These are phyloP conservation scores for Nakazawaea pomicola DNA, from an alignment of 805 yeast species.

Conservation along the genomic window DNA sequence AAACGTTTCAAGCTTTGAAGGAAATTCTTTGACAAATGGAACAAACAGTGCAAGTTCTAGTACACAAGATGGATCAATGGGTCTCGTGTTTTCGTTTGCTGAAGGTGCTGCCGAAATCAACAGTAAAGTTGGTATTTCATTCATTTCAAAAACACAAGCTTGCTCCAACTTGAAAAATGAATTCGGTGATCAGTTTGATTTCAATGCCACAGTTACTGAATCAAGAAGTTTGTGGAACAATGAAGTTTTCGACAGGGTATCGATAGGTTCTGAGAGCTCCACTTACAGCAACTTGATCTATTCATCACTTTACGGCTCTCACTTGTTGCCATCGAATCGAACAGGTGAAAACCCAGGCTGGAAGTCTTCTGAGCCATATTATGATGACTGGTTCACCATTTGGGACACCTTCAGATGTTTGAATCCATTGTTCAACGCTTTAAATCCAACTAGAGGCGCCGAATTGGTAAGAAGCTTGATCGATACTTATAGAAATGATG, in stretches of 20 bases:
- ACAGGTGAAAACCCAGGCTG: constrained; percentile 29
- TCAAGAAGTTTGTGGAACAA: constrained; percentile 17
- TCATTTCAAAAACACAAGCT: constrained; percentile 25
- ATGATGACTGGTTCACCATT: constrained; percentile 33
- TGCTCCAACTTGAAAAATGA: constrained; percentile 21
- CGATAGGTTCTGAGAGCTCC: constrained; percentile 14
- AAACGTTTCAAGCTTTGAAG: constrained; percentile 16
- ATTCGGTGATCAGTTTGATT: constrained; percentile 17
- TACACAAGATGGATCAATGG: constrained; percentile 18
- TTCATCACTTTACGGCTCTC: constrained; percentile 26
- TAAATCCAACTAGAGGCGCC: constrained; percentile 23
- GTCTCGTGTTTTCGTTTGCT: constrained; percentile 23
- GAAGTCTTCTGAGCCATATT: constrained; percentile 23
- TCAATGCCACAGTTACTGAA: constrained; percentile 16
- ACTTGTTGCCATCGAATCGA: constrained; percentile 27
- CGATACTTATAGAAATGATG: constrained; percentile 27
- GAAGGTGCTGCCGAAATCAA: constrained; percentile 6
- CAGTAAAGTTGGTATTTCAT: constrained; percentile 26
- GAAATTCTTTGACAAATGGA: neutral
- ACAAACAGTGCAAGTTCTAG: constrained; percentile 4
- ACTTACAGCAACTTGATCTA: constrained; percentile 15
- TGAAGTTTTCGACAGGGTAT: constrained; percentile 18
- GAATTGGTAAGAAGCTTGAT: constrained; percentile 26
- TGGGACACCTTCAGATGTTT: constrained; percentile 34
- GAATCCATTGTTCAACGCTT: constrained; percentile 27